Percentiles rank a stretch among this genome's conserved stretches.
Conservation (phyloP, 176 grass and related monocot species). For the Bromus sterilis region DNA sequence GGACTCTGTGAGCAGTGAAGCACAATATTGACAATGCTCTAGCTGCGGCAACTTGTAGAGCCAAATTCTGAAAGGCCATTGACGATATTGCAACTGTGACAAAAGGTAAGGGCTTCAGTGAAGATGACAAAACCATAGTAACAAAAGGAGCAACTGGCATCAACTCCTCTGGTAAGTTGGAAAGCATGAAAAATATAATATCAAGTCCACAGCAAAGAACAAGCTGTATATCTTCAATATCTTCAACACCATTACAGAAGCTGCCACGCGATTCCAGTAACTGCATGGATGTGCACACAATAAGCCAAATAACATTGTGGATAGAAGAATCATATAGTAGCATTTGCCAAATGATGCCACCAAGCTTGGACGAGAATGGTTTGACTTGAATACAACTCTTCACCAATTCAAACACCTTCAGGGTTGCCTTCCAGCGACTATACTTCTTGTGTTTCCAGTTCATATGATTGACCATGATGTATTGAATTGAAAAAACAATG, state of each 20-base stretch:
- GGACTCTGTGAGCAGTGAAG: slow-evolving; percentile 53
- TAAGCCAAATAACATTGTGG: slow-evolving; percentile 55
- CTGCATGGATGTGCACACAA: slow-evolving; percentile 47
- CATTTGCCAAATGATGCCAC: slow-evolving; percentile 63
- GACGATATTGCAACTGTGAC: slow-evolving; percentile 47
- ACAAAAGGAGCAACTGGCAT: slow-evolving; percentile 58
- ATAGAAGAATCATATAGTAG: slow-evolving; percentile 76
- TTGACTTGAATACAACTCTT: slow-evolving; percentile 62
- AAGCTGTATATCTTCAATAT: slow-evolving; percentile 61
- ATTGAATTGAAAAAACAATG: slow-evolving; percentile 71
- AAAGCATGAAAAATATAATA: slow-evolving; percentile 48
- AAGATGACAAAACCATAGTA: slow-evolving; percentile 66
- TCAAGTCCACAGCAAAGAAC: slow-evolving; percentile 66
- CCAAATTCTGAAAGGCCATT: slow-evolving; percentile 45
- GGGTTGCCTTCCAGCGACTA: slow-evolving; percentile 56
- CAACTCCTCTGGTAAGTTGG: slow-evolving; percentile 61
- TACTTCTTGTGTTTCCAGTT: slow-evolving; percentile 79
- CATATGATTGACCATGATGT: slow-evolving; percentile 87
- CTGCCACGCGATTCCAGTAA: slow-evolving; percentile 41
- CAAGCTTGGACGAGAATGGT: slow-evolving; percentile 39
- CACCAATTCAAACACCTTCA: slow-evolving; percentile 85
- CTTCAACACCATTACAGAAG: slow-evolving; percentile 38
- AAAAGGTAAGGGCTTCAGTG: slow-evolving; percentile 70
- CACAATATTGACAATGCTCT: slow-evolving; percentile 67
- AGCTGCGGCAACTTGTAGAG: slow-evolving; percentile 58